Evolutionary conservation across 164 flowering plant species (phyloP).

Genomic region (Dillenia turbinata): DNA sequence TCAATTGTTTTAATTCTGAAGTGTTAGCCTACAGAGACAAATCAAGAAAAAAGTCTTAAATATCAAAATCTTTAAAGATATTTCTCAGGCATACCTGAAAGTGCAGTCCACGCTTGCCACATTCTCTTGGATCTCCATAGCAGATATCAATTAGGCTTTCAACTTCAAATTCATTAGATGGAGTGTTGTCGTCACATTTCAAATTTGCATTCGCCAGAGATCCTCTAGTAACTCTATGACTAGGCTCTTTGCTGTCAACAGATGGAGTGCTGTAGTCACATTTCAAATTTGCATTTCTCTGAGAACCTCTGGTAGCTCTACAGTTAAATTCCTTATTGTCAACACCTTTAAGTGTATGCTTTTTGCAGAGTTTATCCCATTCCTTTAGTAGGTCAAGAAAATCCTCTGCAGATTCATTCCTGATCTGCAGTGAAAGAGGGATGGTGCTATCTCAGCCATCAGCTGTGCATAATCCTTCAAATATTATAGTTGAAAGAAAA

Average conservation of each 20-base stretch:
- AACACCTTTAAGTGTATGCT: slow-evolving; percentile 18
- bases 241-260: slow-evolving; percentile 14
- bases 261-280: slow-evolving; percentile 3
- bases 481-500: neutral
- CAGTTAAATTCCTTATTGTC: slow-evolving; percentile 17
- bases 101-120: slow-evolving; percentile 54
- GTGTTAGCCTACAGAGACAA: neutral
- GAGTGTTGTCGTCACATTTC: slow-evolving; percentile 15
- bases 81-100: slow-evolving; percentile 52
- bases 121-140: slow-evolving; percentile 62
- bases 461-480: neutral
- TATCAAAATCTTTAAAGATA: neutral
- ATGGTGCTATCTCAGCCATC: neutral
- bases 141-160: slow-evolving; percentile 59
- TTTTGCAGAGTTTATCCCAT: slow-evolving; percentile 74
- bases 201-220: slow-evolving; percentile 10
- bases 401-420: slow-evolving; percentile 85
- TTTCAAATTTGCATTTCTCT: slow-evolving; percentile 9
- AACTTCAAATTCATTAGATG: slow-evolving; percentile 69
- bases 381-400: slow-evolving; percentile 68
- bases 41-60: neutral
- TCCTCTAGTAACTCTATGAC: slow-evolving; percentile 12
- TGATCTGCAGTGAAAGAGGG: slow-evolving; percentile 38
- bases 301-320: slow-evolving; percentile 11
- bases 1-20: too few species aligned